Evolutionary conservation across 1,139 yeast genomes (phyloP), one percentile per base, ranked within the genome.

Genomic region (Hemisphaericaspora xylanilytica): DNA sequence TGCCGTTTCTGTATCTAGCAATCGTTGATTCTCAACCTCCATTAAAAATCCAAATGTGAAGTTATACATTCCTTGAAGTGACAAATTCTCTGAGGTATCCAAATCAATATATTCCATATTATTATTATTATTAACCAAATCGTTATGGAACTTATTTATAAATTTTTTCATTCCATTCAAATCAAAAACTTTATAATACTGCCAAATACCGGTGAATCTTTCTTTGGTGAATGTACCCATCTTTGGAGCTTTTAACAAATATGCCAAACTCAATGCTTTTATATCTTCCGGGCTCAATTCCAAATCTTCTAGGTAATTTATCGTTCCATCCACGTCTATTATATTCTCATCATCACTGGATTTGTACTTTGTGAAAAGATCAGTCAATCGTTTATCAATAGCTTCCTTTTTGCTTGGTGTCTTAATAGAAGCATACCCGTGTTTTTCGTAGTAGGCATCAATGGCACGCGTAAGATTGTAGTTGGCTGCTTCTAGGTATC

Each of bases 251-350:
- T 77, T 73, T 35, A 89, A 67, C 41, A 83, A 70, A 52, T 76
- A 80, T 1, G 95, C 89, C 13, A 90, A 60, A 1, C 86, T 80
- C 40, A 90, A 66, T 4, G 89, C 82, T 29, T 52, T 73, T 7
- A 78, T 68, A 53, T 90, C 90, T 49, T 90, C 97, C 0, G 90
- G 82, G 13, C 79, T 80, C 33, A 84, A 69, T 0, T 75, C 78
- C 37, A 90, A 61, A 51, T 84, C 96, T 8, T 67, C 71, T 31
- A 88, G 65, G 50, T 82, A 85, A 32, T 56, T 51, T 15, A 90
- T 61, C 0, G 96, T 83, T 0, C 96, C 97, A 42, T 87, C 92
- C 20, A 85, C 72, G 26, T 81, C 92, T 25, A 70, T 71, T 38
- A 76, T 47, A 7, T 49, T 50, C 2, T 47, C 45, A 16, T 58